Evolutionary conservation across 306 rosid genomes (phyloP), one percentile per base, ranked within the genome.

Genomic region (Cucurbita moschata): DNA sequence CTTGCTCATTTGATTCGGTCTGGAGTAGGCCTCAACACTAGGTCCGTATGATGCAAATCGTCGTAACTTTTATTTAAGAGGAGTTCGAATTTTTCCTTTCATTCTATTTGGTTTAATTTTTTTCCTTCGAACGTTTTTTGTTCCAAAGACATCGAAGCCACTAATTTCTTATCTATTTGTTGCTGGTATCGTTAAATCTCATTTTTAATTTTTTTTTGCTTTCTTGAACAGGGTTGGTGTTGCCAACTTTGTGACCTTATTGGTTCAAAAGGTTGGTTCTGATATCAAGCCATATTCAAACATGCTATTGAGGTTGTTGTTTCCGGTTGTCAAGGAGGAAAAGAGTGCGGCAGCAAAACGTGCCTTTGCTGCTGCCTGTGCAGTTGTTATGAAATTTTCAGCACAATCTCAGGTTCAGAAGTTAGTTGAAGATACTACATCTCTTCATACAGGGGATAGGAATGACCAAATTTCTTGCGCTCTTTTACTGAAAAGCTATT

Each of bases 1-100:
- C 96, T 94, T 79, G 88, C 90, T 77, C 92, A 94, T 76, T 80
- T 94, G 85, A 88, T 90, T 70, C 92, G 95, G 73, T 87, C 97
- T 71, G 97, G 98, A 50, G 97, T 94, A 19, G 98, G 98, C 82
- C 96, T 94, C 71, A 94, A 94, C 80, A 94, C 96, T 35, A 94
- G 98, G 98, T 93, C 43, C 81, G 76, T 57, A 70, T 49, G 74
- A 53, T 12, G 46, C 73, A 71, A 54, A 12, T 67, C 5, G 10
- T 58, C 42, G 3, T 51, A 30, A 19, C 67, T 63, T 76, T 4
- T 76, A 64, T 67, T 14, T 43, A 23, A 40, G 30, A 39, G 43
- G 54, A 75, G 69, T 75, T 26, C 43, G 16, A 44, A 26, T 52
- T 14, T 62, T 68, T 54, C 66, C 37, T 54, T 69, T 65, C 66